Evolutionary conservation across 192 early-diverging fungal species (phyloP), one percentile per base, ranked within the genome.

Genomic region (Backusella sp.): DNA sequence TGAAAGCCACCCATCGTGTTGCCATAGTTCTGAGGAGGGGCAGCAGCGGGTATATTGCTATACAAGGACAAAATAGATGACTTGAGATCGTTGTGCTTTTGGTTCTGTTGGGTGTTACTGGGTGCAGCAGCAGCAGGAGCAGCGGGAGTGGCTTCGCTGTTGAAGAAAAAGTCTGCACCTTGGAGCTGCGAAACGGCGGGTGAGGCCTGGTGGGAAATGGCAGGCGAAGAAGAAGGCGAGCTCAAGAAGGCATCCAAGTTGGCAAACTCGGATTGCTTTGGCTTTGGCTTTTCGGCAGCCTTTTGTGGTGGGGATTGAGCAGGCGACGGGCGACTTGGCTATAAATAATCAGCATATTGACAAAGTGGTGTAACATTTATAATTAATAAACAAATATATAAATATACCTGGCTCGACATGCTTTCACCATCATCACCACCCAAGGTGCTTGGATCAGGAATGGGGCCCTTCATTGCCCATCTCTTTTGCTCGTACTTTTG

Each of bases 401-500:
- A 76, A 73, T 36, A 62, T 62, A 62, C 56, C 56, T 62, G 56
- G 4, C 56, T 62, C 4, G 56, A 28, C 12, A 62, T 28, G 9
- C 56, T 26, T 28, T 62, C 53, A 15, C 65, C 68, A 11, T 62
- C 28, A 35, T 70, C 68, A 34, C 46, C 76, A 36, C 79, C 81
- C 39, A 95, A 78, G 15, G 87, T 90, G 19, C 84, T 88, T 7
- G 94, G 93, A 77, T 94, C 91, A 23, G 94, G 93, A 53, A 95
- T 84, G 9, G 89, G 83, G 12, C 92, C 91, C 68, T 89, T 90
- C 86, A 84, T 85, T 15, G 90, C 91, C 84, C 89, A 95, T 76
- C 88, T 87, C 77, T 93, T 94, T 65, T 88, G 81, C 41, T 95
- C 93, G 76, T 95, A 95, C 72, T 95, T 95, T 62, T 88, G 79